These are phyloP conservation scores for Penicillium coprophilum DNA, from an alignment of 495 filamentous ascomycete genomes.

Conservation along the genomic window DNA sequence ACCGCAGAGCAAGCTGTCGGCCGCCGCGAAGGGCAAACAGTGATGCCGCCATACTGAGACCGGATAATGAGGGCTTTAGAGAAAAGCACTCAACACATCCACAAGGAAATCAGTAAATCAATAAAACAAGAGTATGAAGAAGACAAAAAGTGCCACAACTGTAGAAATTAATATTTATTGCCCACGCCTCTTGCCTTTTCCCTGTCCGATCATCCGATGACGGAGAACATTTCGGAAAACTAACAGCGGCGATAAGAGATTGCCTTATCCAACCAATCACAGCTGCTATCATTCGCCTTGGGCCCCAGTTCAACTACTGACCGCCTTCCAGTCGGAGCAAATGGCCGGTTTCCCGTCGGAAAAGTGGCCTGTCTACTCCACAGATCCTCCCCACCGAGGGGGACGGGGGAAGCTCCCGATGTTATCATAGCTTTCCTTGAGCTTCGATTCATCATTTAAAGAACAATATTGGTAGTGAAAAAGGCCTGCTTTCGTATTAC, in stretches of 20 bases:
- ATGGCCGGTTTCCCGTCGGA: neutral
- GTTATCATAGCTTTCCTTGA: constrained; percentile 10
- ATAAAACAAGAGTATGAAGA: constrained; percentile 37
- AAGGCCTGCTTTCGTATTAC: neutral
- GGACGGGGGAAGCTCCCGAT: constrained; percentile 5
- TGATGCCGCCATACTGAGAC: constrained; percentile 39
- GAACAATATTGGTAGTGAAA: neutral
- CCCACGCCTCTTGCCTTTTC: constrained; percentile 1
- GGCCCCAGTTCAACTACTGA: neutral
- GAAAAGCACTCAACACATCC: constrained; percentile 21
- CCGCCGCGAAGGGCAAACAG: constrained; percentile 44
- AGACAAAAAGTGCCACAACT: constrained; percentile 16
- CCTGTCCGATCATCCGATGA: constrained; percentile 3
- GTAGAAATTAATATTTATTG: constrained; percentile 19
- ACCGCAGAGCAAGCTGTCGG: constrained; percentile 44
- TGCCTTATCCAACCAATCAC: constrained; percentile 15
- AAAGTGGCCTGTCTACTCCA: constrained; percentile 6
- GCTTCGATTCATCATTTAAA: neutral
- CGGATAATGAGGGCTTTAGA: constrained; percentile 14
- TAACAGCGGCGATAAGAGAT: constrained; percentile 2
- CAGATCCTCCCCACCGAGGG: constrained; percentile 3
- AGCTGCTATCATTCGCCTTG: neutral
- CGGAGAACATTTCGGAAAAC: constrained; percentile 14
- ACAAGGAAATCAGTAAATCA: constrained; percentile 13
- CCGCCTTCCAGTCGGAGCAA: neutral